Conservation (phyloP, 345 rosid genomes). For the Euphorbia pulcherrima region DNA sequence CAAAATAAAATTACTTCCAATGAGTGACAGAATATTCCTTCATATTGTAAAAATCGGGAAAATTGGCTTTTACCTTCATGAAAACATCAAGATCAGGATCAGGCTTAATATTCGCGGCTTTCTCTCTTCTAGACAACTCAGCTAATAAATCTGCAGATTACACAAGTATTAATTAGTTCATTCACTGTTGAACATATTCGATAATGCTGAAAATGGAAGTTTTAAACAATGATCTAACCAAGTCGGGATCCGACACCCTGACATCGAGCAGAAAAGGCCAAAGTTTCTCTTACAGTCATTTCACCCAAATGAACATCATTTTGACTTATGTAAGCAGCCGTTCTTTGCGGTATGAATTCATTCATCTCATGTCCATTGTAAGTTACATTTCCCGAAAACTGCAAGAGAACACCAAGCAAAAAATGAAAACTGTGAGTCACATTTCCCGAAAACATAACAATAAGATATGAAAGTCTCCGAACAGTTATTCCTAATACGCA, state of each 20-base stretch:
- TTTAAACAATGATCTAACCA: slow-evolving; percentile 29
- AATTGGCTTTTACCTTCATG: slow-evolving; percentile 73
- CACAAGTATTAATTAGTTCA: too few relatives aligned
- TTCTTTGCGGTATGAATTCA: slow-evolving; percentile 63
- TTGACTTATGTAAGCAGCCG: slow-evolving; percentile 65
- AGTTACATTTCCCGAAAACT: slow-evolving; percentile 49
- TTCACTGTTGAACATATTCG: too few relatives aligned
- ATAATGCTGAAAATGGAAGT: background rate
- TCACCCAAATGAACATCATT: slow-evolving; percentile 55
- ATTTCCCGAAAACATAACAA: slow-evolving; percentile 48
- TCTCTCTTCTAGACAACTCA: slow-evolving; percentile 71
- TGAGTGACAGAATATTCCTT: too few relatives aligned
- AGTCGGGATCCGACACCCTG: slow-evolving; percentile 52
- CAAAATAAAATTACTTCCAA: too few relatives aligned
- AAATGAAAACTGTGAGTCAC: slow-evolving; percentile 63
- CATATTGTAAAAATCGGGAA: too few relatives aligned
- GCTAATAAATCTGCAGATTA: slow-evolving; percentile 56
- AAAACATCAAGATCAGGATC: slow-evolving; percentile 70
- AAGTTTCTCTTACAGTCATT: slow-evolving; percentile 72
- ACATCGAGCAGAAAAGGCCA: slow-evolving; percentile 71
- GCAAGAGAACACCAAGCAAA: too few relatives aligned
- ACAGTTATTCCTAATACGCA: too few relatives aligned
- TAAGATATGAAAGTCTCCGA: too few relatives aligned
- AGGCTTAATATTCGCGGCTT: slow-evolving; percentile 61
- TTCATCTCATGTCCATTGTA: slow-evolving; percentile 59